Conservation (phyloP, 75 land plant genomes). For the Larix kaempferi region DNA sequence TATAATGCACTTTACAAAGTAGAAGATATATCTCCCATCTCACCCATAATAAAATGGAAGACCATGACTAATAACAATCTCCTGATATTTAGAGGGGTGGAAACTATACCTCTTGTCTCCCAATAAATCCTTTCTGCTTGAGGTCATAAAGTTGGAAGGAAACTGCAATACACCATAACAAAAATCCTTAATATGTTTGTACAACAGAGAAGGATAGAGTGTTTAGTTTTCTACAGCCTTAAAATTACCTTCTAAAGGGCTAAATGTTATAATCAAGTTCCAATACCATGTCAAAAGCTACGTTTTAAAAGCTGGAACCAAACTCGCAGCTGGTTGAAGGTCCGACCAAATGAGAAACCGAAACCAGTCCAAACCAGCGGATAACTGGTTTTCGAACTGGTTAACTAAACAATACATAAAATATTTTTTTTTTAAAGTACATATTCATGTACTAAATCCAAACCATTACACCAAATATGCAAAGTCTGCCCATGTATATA, state of each 20-base stretch:
- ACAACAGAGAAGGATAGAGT: background rate
- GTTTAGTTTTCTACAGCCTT: background rate
- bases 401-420: too few relatives aligned
- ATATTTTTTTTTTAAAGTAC: too few relatives aligned
- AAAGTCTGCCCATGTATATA: too few relatives aligned
- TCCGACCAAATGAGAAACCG: too few relatives aligned
- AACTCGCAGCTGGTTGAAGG: too few relatives aligned
- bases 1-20: background rate
- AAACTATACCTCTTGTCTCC: conserved; percentile 20
- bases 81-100: background rate
- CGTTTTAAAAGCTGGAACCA: too few relatives aligned
- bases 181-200: conserved; percentile 11
- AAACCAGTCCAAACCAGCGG: too few relatives aligned
- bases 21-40: background rate
- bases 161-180: conserved; percentile 20
- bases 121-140: conserved; percentile 32
- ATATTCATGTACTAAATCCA: too few relatives aligned
- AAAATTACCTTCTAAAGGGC: background rate
- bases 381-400: too few relatives aligned
- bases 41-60: background rate
- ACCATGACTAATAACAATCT: background rate
- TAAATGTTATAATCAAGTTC: background rate
- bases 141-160: conserved; percentile 31
- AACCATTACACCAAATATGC: too few relatives aligned
- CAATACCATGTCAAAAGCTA: background rate